Conservation (phyloP, 805 yeast species). For the Saccharomycopsis fibuligera region DNA sequence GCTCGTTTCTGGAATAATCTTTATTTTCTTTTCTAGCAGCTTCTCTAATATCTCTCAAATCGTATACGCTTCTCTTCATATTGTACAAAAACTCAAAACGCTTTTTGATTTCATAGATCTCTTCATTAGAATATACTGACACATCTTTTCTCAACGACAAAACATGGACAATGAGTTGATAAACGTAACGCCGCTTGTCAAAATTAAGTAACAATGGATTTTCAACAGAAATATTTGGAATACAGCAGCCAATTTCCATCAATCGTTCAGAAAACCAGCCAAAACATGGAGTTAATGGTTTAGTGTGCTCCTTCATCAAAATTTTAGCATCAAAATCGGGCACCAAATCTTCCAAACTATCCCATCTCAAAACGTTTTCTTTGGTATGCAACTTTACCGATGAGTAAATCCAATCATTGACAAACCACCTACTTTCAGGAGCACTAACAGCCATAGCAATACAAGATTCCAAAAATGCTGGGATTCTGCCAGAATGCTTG, state of each 20-base stretch:
- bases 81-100: slow-evolving; percentile 50
- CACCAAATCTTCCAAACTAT: slow-evolving; percentile 28
- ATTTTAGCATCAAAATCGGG: slow-evolving; percentile 32
- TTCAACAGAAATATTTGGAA: slow-evolving; percentile 71
- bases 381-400: slow-evolving; percentile 30
- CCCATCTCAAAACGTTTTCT: slow-evolving; percentile 27
- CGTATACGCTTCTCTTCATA: slow-evolving; percentile 34
- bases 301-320: slow-evolving; percentile 25
- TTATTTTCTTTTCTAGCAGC: slow-evolving; percentile 38
- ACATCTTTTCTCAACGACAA: slow-evolving; percentile 34
- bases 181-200: slow-evolving; percentile 71
- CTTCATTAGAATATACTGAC: slow-evolving; percentile 24
- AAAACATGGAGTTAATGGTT: slow-evolving; percentile 68
- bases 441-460: slow-evolving; percentile 65
- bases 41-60: slow-evolving; percentile 34
- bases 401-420: slow-evolving; percentile 64
- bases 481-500: slow-evolving; percentile 34
- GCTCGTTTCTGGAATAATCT: slow-evolving; percentile 30
- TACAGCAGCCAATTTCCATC: slow-evolving; percentile 65
- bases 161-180: slow-evolving; percentile 53
- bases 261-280: slow-evolving; percentile 88
- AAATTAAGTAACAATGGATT: slow-evolving; percentile 68
- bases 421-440: slow-evolving; percentile 72
- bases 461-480: slow-evolving; percentile 82
- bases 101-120: slow-evolving; percentile 26